Evolutionary conservation across 768 basidiomycete genomes (phyloP).

Genomic region (Podaxis rugospora): DNA sequence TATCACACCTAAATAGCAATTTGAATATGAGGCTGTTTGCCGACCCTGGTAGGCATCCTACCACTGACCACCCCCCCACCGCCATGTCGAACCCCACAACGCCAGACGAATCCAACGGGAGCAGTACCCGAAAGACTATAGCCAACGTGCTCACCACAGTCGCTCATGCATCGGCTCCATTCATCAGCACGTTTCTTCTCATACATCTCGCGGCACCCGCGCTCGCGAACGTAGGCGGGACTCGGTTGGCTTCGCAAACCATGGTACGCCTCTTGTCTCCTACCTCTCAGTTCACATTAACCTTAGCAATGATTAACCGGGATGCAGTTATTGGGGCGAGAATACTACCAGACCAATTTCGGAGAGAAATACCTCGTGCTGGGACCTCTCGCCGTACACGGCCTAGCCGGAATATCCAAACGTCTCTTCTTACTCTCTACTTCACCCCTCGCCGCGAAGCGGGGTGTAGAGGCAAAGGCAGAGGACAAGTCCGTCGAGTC

Average conservation of each 20-base stretch:
- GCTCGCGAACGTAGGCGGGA: conserved; percentile 68
- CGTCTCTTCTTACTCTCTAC: conserved; percentile 36
- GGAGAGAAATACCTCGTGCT: conserved; percentile 68
- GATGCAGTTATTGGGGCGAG: conserved; percentile 71
- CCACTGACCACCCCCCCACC: neutral
- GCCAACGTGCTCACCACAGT: conserved; percentile 41
- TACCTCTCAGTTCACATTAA: neutral
- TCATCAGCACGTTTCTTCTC: conserved; percentile 70
- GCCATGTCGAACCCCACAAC: neutral
- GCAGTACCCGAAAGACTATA: neutral
- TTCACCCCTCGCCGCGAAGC: neutral
- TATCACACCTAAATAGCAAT: too few species aligned
- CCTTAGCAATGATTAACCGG: neutral
- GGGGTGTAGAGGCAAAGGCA: conserved; percentile 15
- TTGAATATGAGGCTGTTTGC: too few species aligned
- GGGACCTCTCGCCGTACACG: conserved; percentile 62
- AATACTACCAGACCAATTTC: conserved; percentile 77
- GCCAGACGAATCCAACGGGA: neutral
- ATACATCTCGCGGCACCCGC: conserved; percentile 79
- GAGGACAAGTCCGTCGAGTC: neutral
- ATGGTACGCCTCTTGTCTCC: conserved; percentile 51
- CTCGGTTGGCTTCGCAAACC: conserved; percentile 59
- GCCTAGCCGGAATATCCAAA: conserved; percentile 52
- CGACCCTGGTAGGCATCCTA: neutral
- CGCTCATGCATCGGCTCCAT: conserved; percentile 68